phyloP scores from a whole-genome alignment of 1,284 basidiomycete species.

The Sparassis latifolia region DNA sequence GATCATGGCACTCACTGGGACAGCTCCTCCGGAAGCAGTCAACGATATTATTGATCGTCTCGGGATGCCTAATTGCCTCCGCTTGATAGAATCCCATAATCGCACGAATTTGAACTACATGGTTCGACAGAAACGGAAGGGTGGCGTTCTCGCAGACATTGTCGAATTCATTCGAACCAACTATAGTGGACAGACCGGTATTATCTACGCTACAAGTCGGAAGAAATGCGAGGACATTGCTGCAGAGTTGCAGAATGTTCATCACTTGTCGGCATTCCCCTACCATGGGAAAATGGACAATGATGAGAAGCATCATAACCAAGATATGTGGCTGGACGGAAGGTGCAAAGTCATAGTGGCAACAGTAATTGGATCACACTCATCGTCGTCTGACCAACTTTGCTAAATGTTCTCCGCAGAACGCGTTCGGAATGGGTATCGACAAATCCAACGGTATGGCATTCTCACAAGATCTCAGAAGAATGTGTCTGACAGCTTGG shows the following conservation, averaged over 20 bases:
- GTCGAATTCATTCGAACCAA: conserved; percentile 62
- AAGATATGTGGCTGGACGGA: conserved; percentile 74
- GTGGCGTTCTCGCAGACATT: conserved; percentile 52
- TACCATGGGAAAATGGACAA: conserved; percentile 82
- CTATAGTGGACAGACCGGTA: conserved; percentile 64
- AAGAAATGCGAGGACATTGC: conserved; percentile 79
- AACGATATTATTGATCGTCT: conserved; percentile 76
- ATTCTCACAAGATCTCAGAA: no score
- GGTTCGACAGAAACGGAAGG: conserved; percentile 59
- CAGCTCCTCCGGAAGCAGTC: conserved; percentile 75
- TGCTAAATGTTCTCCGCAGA: conserved; percentile 3
- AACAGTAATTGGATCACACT: conserved; percentile 44
- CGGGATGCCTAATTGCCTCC: conserved; percentile 51
- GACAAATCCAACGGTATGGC: conserved; percentile 75
- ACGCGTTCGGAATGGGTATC: conserved; percentile 97
- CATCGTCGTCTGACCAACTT: no score
- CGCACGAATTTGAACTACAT: conserved; percentile 84
- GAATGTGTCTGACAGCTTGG: no score
- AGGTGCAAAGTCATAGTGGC: conserved; percentile 84
- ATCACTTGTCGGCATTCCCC: conserved; percentile 65
- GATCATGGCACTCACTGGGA: conserved; percentile 95
- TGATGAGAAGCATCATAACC: conserved; percentile 59
- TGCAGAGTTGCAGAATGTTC: conserved; percentile 46
- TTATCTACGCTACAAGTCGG: conserved; percentile 81
- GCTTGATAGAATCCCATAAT: conserved; percentile 85